These are phyloP conservation scores for Lactarius hatsudake DNA, from an alignment of 768 basidiomycete species.

Conservation along the genomic window DNA sequence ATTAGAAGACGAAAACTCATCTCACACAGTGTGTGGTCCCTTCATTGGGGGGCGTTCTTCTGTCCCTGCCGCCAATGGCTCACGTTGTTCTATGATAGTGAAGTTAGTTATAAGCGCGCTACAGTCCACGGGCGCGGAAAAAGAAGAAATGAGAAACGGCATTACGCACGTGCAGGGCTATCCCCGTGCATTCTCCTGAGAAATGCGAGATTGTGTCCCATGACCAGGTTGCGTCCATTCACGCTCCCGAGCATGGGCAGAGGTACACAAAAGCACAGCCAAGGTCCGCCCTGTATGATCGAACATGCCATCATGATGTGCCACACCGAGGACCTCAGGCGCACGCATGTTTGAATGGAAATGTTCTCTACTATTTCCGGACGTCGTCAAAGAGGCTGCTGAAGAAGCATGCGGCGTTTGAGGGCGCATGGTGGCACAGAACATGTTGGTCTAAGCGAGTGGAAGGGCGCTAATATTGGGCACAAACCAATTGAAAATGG, in stretches of 20 bases:
- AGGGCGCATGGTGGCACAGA: conserved; percentile 6
- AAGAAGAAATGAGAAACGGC: not conserved
- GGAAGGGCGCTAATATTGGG: conserved; percentile 5
- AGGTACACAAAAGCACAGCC: not conserved
- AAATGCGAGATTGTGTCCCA: conserved; percentile 3
- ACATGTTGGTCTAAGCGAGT: conserved; percentile 10
- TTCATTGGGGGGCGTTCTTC: not conserved
- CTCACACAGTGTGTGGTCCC: not conserved
- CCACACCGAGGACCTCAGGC: not conserved
- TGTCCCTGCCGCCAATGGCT: not conserved
- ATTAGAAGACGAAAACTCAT: not conserved
- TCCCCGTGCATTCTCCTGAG: not conserved
- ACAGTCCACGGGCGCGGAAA: not conserved
- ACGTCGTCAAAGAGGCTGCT: not conserved
- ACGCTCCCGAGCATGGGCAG: not conserved
- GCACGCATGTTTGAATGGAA: not conserved
- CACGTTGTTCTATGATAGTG: not conserved
- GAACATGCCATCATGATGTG: not conserved
- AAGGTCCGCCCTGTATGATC: not conserved
- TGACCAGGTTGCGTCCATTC: conserved; percentile 9
- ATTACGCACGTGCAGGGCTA: not conserved
- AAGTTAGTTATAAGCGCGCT: not conserved
- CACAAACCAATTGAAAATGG: conserved; percentile 3
- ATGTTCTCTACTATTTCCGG: not conserved
- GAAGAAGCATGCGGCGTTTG: conserved; percentile 20